Evolutionary conservation across 2,329 filamentous ascomycete genomes (phyloP).

Genomic region (Microdochium trichocladiopsis): DNA sequence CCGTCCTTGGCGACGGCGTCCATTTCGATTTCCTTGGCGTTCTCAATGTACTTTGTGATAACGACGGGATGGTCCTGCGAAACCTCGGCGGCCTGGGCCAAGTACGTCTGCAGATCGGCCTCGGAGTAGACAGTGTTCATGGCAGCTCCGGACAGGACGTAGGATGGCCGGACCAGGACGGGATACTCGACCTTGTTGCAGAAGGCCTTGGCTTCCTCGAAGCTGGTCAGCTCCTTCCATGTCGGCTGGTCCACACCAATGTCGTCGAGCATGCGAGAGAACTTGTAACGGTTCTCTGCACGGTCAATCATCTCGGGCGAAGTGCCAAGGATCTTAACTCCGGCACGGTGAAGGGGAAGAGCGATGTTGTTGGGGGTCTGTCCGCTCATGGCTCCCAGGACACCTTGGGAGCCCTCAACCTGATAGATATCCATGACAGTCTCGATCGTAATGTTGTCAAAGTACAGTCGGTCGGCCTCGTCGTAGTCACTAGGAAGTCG

Average conservation of each 20-base stretch:
- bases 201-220: constrained; percentile 82
- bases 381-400: constrained; percentile 92
- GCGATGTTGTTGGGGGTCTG: constrained; percentile 98
- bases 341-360: constrained; percentile 76
- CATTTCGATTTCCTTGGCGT: constrained; percentile 99
- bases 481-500: constrained; percentile 80
- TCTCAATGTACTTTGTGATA: constrained; percentile 99
- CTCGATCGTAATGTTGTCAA: constrained; percentile 90
- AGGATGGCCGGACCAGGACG: constrained; percentile 90
- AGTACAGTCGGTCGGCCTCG: constrained; percentile 90
- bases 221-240: constrained; percentile 96
- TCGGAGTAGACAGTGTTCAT: constrained; percentile 99
- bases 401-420: constrained; percentile 73
- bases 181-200: constrained; percentile 87
- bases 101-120: constrained; percentile 81
- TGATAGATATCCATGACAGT: constrained; percentile 91
- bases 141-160: constrained; percentile 91
- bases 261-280: constrained; percentile 93
- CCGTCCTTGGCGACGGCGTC: constrained; percentile 91
- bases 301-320: constrained; percentile 98
- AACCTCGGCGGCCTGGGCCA: constrained; percentile 86
- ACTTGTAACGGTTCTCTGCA: constrained; percentile 97
- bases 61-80: constrained; percentile 95
- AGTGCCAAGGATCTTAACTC: constrained; percentile 89
- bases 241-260: constrained; percentile 94